A percentile compares a stretch with the other conserved stretches of the same genome.
Conservation (phyloP, 345 rosid species). For the Dimocarpus longan region DNA sequence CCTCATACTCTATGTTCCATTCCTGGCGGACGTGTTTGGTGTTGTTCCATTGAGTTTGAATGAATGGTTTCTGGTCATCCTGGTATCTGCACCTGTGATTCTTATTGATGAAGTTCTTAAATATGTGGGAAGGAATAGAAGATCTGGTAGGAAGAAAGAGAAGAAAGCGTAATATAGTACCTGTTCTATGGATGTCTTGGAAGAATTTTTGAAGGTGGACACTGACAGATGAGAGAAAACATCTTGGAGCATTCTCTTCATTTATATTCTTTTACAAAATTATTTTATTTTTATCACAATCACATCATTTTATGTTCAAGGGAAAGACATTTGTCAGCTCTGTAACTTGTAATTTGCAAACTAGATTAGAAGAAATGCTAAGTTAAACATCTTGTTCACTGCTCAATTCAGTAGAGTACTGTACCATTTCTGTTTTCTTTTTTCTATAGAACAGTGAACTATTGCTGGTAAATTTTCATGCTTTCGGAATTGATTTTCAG, state of each 20-base stretch:
- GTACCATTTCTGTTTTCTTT: not conserved
- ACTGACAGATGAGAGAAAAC: constrained; percentile 10
- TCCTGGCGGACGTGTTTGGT: constrained; percentile 75
- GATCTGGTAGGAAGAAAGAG: constrained; percentile 39
- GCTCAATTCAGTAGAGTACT: not conserved
- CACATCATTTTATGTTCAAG: not conserved
- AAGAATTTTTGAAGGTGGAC: not conserved
- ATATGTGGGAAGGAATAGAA: constrained; percentile 53
- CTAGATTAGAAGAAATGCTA: not conserved
- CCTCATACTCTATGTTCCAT: constrained; percentile 80
- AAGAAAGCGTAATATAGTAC: constrained; percentile 38
- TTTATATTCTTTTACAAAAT: constrained; percentile 22
- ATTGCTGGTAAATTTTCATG: not conserved
- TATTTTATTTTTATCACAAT: constrained; percentile 5
- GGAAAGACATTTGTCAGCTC: not conserved
- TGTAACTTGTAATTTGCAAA: not conserved
- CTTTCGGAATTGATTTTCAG: not conserved
- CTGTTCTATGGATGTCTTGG: not conserved
- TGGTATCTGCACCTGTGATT: constrained; percentile 81
- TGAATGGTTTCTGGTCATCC: constrained; percentile 78
- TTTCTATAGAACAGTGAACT: not conserved
- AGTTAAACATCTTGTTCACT: not conserved
- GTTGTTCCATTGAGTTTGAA: constrained; percentile 72
- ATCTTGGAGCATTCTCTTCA: not conserved
- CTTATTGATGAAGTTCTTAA: constrained; percentile 82